These are phyloP conservation scores for Sporothrix curviconia DNA, from an alignment of 2,329 filamentous ascomycete genomes.

Conservation along the genomic window DNA sequence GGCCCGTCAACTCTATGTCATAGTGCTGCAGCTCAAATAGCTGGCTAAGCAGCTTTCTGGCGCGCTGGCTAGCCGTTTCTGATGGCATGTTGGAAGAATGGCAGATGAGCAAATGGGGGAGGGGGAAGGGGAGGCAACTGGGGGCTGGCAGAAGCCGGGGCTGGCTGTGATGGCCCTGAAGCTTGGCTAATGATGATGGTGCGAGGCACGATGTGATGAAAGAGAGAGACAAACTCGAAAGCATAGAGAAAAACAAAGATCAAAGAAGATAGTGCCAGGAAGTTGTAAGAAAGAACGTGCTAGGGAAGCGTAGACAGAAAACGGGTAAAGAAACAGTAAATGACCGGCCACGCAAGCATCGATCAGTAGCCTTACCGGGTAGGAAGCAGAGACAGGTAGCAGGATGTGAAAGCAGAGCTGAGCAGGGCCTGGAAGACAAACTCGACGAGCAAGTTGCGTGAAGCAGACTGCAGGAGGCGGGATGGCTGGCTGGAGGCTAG, in stretches of 20 bases:
- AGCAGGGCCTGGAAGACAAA: background rate
- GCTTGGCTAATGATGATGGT: no score
- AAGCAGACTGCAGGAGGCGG: background rate
- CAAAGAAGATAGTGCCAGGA: background rate
- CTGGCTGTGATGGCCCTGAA: no score
- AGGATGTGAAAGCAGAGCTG: background rate
- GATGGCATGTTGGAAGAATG: background rate
- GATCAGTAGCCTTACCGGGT: constrained; percentile 5
- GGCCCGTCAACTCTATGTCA: constrained; percentile 16
- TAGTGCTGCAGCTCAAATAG: constrained; percentile 15
- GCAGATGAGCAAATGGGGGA: background rate
- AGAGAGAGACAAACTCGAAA: background rate
- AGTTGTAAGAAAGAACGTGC: no score
- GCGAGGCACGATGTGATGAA: background rate
- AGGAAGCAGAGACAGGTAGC: background rate
- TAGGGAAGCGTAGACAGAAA: no score
- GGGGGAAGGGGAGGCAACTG: background rate
- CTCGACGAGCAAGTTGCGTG: background rate
- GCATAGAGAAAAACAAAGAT: background rate
- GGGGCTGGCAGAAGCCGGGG: no score
- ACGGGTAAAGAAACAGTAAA: no score
- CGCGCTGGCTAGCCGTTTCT: constrained; percentile 11
- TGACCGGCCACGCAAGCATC: background rate
- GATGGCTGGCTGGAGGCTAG: background rate
- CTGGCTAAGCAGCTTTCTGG: constrained; percentile 13